Base-by-base conservation (phyloP, 306 rosid species). In the Cyclanthera cordifolia region DNA sequence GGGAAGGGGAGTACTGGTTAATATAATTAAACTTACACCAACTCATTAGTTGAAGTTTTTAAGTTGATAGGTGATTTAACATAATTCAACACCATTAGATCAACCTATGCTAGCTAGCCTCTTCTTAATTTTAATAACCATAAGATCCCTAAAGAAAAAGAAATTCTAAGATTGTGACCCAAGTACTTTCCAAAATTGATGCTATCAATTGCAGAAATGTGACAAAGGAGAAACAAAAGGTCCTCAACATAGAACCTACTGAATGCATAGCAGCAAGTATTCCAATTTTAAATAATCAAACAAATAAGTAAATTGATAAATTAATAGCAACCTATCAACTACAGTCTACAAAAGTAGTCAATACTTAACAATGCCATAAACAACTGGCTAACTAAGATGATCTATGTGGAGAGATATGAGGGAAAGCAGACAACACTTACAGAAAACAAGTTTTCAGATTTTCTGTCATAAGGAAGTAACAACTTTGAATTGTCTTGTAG, bases 381-480 rank as follows among this genome's bases (percentile, higher is more conserved):
- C 34, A 48, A 65, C 70, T 11, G 39, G 21, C 53, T 45, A 21
- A 45, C 39, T 43, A 13, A 23, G 32, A 63, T 41, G 27, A 12
- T 25, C 2, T 16, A 10, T n/a, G 32, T 11, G 71, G 24, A 66
- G 41, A 51, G 30, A 51, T 0, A 48, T 51, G 21, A 49, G 48
- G 60, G 14, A 52, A 56, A 79, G 52, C 66, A 60, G 53, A 59
- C 20, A 73, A 78, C 28, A 79, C 81, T 85, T 85, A 90, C 99
- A 75, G 84, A 79, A 80, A 94, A 88, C 68, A 94, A 84, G 74
- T 83, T 85, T 81, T 94, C 99, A 23, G 97, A 88, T 12, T 86
- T 75, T 81, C 95, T 83, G 75, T 88, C 99, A 79, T 94, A 94
- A 21, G 97, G 99, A 75, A 83, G 97, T 73, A 93, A 79, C 79